These are phyloP conservation scores for Hydrangea macrophylla DNA, from an alignment of 148 eudicot genomes.

Conservation along the genomic window DNA sequence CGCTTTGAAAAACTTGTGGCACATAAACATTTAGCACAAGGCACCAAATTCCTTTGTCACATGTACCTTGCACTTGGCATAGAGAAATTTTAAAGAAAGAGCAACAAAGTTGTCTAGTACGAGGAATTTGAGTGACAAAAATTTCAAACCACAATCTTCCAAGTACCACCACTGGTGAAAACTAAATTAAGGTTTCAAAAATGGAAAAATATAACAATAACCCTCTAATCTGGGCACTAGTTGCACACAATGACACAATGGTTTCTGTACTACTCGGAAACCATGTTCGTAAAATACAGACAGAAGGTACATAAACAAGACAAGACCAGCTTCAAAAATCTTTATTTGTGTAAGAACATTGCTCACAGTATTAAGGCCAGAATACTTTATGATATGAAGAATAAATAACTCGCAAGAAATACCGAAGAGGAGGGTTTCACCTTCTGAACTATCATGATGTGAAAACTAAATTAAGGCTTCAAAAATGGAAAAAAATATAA, in stretches of 20 bases:
- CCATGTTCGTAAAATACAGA: neutral
- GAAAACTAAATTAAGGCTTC: neutral
- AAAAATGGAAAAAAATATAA: neutral
- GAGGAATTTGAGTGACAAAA: neutral
- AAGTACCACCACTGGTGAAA: neutral
- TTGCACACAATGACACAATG: neutral
- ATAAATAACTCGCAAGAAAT: neutral
- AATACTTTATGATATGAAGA: neutral
- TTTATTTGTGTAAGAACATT: slow-evolving; percentile 14
- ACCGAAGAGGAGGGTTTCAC: neutral
- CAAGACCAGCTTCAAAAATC: neutral
- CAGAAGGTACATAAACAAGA: neutral
- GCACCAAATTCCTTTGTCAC: too few relatives aligned
- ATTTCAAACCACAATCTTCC: too few relatives aligned
- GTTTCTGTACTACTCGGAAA: neutral
- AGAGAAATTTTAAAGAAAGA: too few relatives aligned
- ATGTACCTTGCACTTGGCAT: too few relatives aligned
- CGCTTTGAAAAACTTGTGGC: too few relatives aligned
- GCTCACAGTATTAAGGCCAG: slow-evolving; percentile 1
- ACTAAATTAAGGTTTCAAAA: neutral
- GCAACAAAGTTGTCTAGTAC: neutral
- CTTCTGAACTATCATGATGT: neutral
- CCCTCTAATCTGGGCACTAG: neutral
- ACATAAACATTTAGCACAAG: too few relatives aligned
- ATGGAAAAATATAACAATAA: neutral